Evolutionary conservation across 2,329 filamentous ascomycete species (phyloP), one percentile per base, ranked within the genome.

Genomic region (Sclerotinia glacialis): DNA sequence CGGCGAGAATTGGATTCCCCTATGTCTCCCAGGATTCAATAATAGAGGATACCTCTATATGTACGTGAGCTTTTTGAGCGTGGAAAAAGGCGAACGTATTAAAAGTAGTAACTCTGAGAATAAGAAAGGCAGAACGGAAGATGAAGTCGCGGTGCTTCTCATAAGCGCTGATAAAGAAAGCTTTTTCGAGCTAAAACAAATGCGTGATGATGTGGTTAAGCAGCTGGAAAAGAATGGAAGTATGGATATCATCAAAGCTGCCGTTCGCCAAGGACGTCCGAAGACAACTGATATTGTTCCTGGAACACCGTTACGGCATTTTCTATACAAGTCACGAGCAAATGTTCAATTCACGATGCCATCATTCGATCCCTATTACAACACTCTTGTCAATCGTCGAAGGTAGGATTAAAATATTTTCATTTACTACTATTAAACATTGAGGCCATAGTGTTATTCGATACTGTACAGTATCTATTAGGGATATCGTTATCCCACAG

Each of bases 271-370:
- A 44, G 92, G 93, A 14, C 89, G 94, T 12, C 89, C 91, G 1
- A 82, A 80, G 34, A 85, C 89, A 67, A 85, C 86, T 21, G 89
- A 95, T 67, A 88, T 99, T 67, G 85, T 93, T 1, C 91, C 93
- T 0, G 91, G 90, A 31, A 91, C 89, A 21, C 88, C 90, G 42
- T 81, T 98, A 63, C 89, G 90, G 72, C 95, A 99, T 80, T 99
- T 98, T 75, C 80, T 99, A 23, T 99, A 97, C 83, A 99, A 98
- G 78, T 97, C 92, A 21, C 86, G 92, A 68, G 88, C 89, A 26
- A 97, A 99, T 73, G 95, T 99, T 37, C 96, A 99, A 77, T 99
- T 97, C 78, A 90, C 87, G 72, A 97, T 96, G 92, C 90, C 93
- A 1, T 88, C 91, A 0, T 89, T 92, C 68, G 83, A 86, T 12